Evolutionary conservation across 305 asterid genomes (phyloP), one percentile per base, ranked within the genome.

Genomic region (Rubia tinctorum): DNA sequence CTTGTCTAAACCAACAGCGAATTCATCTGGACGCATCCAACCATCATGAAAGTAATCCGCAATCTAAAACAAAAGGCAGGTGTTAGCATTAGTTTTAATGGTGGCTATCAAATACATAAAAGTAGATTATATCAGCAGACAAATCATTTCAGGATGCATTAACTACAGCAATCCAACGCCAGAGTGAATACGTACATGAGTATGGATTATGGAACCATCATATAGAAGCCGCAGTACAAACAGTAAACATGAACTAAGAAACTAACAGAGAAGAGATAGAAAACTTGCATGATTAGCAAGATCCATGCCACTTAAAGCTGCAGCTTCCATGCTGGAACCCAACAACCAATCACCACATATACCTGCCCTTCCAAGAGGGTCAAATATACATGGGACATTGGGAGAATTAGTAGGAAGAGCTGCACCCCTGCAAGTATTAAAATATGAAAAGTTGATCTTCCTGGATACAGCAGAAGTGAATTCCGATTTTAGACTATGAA

Each of bases 261-360:
- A 49, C 47, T 49, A 59, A 8, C 55, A 10, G 60, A 71, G 42
- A 43, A 51, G 39, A 66, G 66, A 63, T 17, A 61, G 30, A 56
- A 55, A 40, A 61, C 86, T 90, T 84, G 78, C 99, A 81, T 90
- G 96, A 87, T 92, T 87, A 84, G 97, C 99, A 68, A 95, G 92
- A 80, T 92, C 89, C 82, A 92, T 88, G 81, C 99, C 99, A 78
- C 99, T 95, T 80, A 90, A 82, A 58, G 95, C 98, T 72, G 99
- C 95, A 76, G 96, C 85, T 82, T 95, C 99, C 80, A 95, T 73
- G 82, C 92, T 95, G 70, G 98, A 95, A 40, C 99, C 99, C 75
- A 89, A 73, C 71, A 95, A 85, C 99, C 98, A 95, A 83, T 95
- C 99, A 77, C 99, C 98, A 66, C 99, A 95, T 68, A 95, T 89